Evolutionary conservation across 495 filamentous ascomycete species (phyloP), one percentile per base, ranked within the genome.

Genomic region (Trichoderma reesei): DNA sequence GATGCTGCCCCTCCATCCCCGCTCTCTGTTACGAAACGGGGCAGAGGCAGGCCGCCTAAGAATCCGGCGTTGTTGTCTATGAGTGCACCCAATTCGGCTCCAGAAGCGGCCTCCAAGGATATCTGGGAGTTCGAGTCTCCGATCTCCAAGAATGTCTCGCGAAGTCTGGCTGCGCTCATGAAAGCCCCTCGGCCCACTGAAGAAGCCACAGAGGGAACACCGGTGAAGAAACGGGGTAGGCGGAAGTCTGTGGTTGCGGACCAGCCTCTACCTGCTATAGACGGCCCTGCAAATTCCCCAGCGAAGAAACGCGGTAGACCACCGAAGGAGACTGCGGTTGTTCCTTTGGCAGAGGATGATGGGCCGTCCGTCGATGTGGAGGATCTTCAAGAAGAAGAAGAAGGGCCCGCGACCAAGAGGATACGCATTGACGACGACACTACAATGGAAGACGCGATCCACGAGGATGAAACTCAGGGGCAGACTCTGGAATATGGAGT

Each of bases 241-340:
- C 51, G 26, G 11, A 56, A 56, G 26, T 10, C 51, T 33, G 11
- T 26, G 34, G 51, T 26, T 1, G 7, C 13, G 20, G 51, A 56
- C 18, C 33, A 56, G 14, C 10, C 51, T 56, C 26, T 13, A 2
- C 26, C 26, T 56, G 9, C 16, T 26, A 56, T 34, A 3, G 7
- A 14, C 5, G 10, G 5, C 7, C 7, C 26, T 31, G 11, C 16
- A 4, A 34, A 1, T 10, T 10, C 51, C 26, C 16, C 51, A 56
- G 26, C 51, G 9, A 56, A 34, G 51, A 56, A 56, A 56, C 51
- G 51, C 34, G 51, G 51, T 6, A 56, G 51, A 16, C 51, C 51
- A 34, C 51, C 51, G 34, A 56, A 56, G 51, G 31, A 20, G 11
- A 1, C 26, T 11, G 18, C 51, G 9, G 16, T 14, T 33, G 9